These are phyloP conservation scores for Colletotrichum sp. DNA, from an alignment of 2,329 filamentous ascomycete genomes.

Conservation along the genomic window DNA sequence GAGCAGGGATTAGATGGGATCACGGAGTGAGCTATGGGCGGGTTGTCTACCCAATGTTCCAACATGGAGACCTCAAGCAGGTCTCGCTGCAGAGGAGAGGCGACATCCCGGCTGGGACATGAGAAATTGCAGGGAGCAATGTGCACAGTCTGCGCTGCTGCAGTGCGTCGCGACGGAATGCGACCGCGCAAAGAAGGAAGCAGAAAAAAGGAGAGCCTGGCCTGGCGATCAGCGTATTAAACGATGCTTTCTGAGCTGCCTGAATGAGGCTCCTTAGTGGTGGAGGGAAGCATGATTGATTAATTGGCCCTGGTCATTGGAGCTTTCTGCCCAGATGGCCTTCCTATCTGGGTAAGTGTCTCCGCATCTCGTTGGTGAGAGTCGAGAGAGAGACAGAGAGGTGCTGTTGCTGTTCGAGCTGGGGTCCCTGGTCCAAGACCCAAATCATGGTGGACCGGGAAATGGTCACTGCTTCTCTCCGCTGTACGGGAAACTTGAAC, in stretches of 20 bases:
- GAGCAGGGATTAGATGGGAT: background rate
- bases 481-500: background rate
- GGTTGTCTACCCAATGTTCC: background rate
- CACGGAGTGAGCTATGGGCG: background rate
- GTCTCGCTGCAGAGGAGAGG: background rate
- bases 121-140: constrained; percentile 6
- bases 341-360: constrained; percentile 11
- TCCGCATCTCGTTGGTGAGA: constrained; percentile 10
- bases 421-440: background rate
- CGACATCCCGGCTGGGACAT: background rate
- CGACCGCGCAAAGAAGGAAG: background rate
- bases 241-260: constrained; percentile 7
- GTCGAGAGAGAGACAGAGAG: background rate
- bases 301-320: background rate
- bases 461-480: background rate
- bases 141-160: background rate
- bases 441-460: background rate
- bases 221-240: background rate
- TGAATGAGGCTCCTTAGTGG: constrained; percentile 10
- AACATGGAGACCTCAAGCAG: background rate
- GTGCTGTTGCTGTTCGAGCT: background rate
- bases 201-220: background rate
- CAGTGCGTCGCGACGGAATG: background rate
- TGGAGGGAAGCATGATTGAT: background rate
- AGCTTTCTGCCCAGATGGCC: background rate